Evolutionary conservation across 2,329 filamentous ascomycete genomes (phyloP).

Genomic region (Raffaelea ambrosiae): DNA sequence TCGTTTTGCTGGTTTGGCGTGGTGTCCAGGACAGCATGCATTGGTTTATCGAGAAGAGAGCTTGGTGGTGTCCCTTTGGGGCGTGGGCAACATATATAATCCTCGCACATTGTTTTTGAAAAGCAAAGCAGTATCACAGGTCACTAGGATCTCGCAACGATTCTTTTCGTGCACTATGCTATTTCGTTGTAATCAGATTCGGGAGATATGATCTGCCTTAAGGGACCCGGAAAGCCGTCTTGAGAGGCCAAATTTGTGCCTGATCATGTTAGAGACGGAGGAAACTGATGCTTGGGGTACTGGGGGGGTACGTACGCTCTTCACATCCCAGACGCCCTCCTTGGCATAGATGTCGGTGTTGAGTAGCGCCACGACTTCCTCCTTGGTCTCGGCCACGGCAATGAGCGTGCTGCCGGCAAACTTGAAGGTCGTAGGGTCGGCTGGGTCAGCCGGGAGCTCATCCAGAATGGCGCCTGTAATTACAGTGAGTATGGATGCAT

Average conservation of each 20-base stretch:
- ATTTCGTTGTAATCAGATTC: too few relatives aligned
- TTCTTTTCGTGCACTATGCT: too few relatives aligned
- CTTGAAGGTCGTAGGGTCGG: constrained; percentile 48
- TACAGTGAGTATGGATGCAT: background rate
- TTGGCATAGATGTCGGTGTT: constrained; percentile 65
- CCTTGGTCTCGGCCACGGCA: constrained; percentile 54
- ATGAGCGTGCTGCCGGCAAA: constrained; percentile 71
- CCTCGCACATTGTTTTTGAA: too few relatives aligned
- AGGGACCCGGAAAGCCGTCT: constrained; percentile 21
- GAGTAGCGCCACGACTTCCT: constrained; percentile 60
- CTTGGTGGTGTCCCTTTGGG: too few relatives aligned
- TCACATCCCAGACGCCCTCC: constrained; percentile 71
- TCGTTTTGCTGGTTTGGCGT: too few relatives aligned
- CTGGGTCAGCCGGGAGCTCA: constrained; percentile 51
- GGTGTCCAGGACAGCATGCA: too few relatives aligned
- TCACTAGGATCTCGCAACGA: too few relatives aligned
- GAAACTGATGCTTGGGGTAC: background rate
- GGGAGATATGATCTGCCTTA: too few relatives aligned
- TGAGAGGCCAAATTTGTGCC: constrained; percentile 25
- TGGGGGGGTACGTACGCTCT: constrained; percentile 39
- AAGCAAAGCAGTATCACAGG: too few relatives aligned
- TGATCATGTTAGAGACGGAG: background rate
- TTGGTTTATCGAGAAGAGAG: too few relatives aligned
- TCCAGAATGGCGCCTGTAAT: constrained; percentile 63
- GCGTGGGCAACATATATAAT: too few relatives aligned